Evolutionary conservation across 306 rosid species (phyloP), one percentile per base, ranked within the genome.

Genomic region (Benincasa hispida): DNA sequence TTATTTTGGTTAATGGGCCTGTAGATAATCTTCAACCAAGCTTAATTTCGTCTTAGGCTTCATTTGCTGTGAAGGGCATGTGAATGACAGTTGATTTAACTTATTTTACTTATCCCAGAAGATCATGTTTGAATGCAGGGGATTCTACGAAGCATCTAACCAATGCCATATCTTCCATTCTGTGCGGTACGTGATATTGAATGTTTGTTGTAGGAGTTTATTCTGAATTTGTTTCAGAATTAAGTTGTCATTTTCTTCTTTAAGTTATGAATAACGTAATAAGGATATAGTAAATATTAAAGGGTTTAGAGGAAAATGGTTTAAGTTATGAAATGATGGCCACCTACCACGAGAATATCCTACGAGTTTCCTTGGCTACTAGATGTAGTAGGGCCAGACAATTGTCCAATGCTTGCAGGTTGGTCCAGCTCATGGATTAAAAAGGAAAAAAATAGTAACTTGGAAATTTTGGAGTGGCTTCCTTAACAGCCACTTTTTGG

Each of bases 111-210:
- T 10, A 27, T 53, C 39, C 30, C 41, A 72, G 48, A 48, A 48
- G 59, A 48, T 72, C 55, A 24, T 72, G 57, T 85, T 87, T 74
- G 83, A 80, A 78, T 87, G 96, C 81, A 86, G 98, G 77, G 81
- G 85, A 81, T 77, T 75, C 65, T 73, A 17, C 74, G 75, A 59
- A 62, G n/a, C 72, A 6, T 58, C 75, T 83, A 59, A 42, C 82
- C 13, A 34, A 62, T 74, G 78, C 72, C 39, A 79, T 91, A 77
- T 70, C 82, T 76, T 86, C 88, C 50, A 66, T 91, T 70, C 60
- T 89, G 55, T 25, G 25, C 54, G 78, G 96, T 91, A 88, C 51
- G 93, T 86, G 82, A 80, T 75, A 79, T 82, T 83, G 28, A 37
- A 76, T 72, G 54, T 85, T 72, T 24, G 7, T 78, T 80, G 42